These are phyloP conservation scores for Aspergillus aculeatinus DNA, from an alignment of 2,329 filamentous ascomycete species.

Conservation along the genomic window DNA sequence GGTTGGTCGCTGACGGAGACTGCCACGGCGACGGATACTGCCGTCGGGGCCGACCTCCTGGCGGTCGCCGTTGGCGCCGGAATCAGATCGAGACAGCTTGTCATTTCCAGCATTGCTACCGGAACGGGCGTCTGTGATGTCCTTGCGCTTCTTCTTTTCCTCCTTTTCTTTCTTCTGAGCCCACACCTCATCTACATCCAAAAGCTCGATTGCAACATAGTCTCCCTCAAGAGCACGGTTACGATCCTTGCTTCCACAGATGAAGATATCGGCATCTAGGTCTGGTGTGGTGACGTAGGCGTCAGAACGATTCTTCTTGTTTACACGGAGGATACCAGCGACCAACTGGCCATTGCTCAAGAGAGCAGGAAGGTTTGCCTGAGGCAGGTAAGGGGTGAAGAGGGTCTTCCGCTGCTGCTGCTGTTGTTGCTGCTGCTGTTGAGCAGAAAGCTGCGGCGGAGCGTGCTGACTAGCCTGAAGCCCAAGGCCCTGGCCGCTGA, in stretches of 20 bases:
- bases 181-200: slow-evolving; percentile 98
- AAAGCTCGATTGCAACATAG: slow-evolving; percentile 88
- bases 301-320: slow-evolving; percentile 99
- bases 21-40: slow-evolving; percentile 86
- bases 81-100: slow-evolving; percentile 58
- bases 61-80: slow-evolving; percentile 61
- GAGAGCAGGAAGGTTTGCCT: slow-evolving; percentile 87
- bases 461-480: slow-evolving; percentile 69
- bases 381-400: slow-evolving; percentile 95
- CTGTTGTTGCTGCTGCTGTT: slow-evolving; percentile 65
- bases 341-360: slow-evolving; percentile 91
- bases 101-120: slow-evolving; percentile 71
- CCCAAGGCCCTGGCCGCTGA: slow-evolving; percentile 73
- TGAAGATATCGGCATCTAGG: slow-evolving; percentile 97
- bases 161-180: slow-evolving; percentile 98
- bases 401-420: slow-evolving; percentile 94
- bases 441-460: slow-evolving; percentile 58
- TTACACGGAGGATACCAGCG: slow-evolving; percentile 92
- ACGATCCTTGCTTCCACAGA: slow-evolving; percentile 97
- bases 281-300: slow-evolving; percentile 95
- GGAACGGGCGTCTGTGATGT: slow-evolving; percentile 87
- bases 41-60: slow-evolving; percentile 67
- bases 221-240: slow-evolving; percentile 97
- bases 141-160: slow-evolving; percentile 99
- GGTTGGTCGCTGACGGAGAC: slow-evolving; percentile 91